Percentiles rank a stretch among this genome's conserved stretches.
phyloP scores from a whole-genome alignment of 228 moss, liverwort and hornwort genomes.

The Sphagnum magellanicum region DNA sequence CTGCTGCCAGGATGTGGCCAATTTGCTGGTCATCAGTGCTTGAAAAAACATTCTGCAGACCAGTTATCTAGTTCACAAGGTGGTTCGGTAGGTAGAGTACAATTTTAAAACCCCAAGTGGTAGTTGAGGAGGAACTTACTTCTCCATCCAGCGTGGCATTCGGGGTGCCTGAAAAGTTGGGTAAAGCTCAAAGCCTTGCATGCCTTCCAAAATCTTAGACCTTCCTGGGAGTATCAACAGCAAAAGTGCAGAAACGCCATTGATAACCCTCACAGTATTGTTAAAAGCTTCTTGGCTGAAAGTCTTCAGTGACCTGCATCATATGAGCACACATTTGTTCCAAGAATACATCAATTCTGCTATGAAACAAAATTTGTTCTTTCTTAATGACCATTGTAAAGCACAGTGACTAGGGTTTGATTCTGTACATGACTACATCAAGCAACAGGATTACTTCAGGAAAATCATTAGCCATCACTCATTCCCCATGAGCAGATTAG shows the following conservation, averaged over 20 bases:
- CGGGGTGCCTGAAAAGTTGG: constrained; percentile 82
- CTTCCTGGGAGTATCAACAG: constrained; percentile 75
- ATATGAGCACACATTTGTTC: not conserved
- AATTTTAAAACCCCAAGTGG: not conserved
- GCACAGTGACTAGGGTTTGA: not conserved
- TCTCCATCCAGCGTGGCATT: constrained; percentile 87
- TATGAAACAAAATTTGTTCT: not conserved
- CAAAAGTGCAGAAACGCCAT: constrained; percentile 77
- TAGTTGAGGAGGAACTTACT: constrained; percentile 34
- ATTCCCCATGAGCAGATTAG: not conserved
- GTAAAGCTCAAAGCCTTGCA: constrained; percentile 90
- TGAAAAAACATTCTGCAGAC: not conserved
- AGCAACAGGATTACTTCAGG: not conserved
- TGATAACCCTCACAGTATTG: constrained; percentile 70
- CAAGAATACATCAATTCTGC: not conserved
- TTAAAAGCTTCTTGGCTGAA: constrained; percentile 88
- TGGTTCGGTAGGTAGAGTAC: no score
- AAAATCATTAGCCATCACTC: not conserved
- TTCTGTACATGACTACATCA: not conserved
- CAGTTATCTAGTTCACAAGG: not conserved
- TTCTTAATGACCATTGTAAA: not conserved
- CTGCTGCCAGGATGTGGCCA: not conserved
- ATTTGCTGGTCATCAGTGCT: not conserved
- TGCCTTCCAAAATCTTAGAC: constrained; percentile 62
- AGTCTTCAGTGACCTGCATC: constrained; percentile 69